Conservation (phyloP, 1,284 basidiomycete genomes). For the Heliocybe sulcata region DNA sequence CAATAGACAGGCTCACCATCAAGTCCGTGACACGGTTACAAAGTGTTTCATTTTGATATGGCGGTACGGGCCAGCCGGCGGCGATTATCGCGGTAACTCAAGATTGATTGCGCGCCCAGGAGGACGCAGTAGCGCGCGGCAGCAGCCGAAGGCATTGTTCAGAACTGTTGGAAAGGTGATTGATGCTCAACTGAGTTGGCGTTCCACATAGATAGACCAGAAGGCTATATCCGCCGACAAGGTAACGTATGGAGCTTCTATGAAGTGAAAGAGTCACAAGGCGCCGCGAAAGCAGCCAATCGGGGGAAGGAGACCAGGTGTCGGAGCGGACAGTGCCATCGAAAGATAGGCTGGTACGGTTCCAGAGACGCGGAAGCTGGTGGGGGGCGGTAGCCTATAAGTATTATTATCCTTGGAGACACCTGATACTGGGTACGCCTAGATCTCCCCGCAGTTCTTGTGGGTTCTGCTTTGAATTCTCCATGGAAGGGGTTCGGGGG, state of each 20-base stretch:
- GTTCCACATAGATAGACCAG: background rate
- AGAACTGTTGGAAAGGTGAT: constrained; percentile 1
- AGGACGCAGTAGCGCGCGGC: background rate
- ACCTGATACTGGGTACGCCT: background rate
- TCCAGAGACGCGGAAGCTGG: background rate
- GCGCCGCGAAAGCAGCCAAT: background rate
- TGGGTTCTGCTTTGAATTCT: no score
- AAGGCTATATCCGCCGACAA: constrained; percentile 1
- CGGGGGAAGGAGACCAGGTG: background rate
- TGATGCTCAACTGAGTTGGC: background rate
- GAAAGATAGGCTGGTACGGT: background rate
- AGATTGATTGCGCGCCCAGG: background rate
- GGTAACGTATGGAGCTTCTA: constrained; percentile 2
- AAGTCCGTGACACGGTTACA: background rate
- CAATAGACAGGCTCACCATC: background rate
- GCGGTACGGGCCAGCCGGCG: background rate
- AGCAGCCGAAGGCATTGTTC: background rate
- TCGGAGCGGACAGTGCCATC: background rate
- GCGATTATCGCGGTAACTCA: constrained; percentile 2
- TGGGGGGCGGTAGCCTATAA: background rate
- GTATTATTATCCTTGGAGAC: background rate
- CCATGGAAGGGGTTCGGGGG: background rate
- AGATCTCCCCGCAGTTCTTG: background rate
- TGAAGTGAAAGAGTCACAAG: background rate
- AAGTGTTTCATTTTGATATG: background rate